phyloP scores from a whole-genome alignment of 2,329 filamentous ascomycete genomes.

The Saccharata proteae region DNA sequence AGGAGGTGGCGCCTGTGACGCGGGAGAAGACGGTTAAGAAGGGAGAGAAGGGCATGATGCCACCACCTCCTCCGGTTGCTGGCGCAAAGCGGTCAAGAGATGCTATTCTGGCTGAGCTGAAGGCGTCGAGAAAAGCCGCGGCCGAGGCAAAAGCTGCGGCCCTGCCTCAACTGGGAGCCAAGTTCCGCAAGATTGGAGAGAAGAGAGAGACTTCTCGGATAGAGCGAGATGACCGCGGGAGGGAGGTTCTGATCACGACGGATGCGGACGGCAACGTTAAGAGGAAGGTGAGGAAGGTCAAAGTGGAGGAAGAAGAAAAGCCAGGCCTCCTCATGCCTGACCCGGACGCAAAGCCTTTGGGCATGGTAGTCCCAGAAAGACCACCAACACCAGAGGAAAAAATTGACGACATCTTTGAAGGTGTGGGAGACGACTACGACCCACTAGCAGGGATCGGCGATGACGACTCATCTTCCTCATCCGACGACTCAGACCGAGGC shows the following conservation, averaged over 20 bases:
- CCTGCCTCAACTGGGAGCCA: slow-evolving; percentile 38
- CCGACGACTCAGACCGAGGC: slow-evolving; percentile 23
- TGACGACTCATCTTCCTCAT: slow-evolving; percentile 33
- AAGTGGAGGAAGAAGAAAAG: slow-evolving; percentile 23
- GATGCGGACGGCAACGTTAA: slow-evolving; percentile 50
- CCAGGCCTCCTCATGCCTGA: slow-evolving; percentile 29
- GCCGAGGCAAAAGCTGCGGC: slow-evolving; percentile 30
- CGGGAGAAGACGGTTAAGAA: slow-evolving; percentile 45
- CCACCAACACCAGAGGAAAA: slow-evolving; percentile 32
- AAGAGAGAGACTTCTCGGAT: slow-evolving; percentile 39
- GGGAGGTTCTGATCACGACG: slow-evolving; percentile 47
- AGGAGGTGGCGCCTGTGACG: slow-evolving; percentile 57
- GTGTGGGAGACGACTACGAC: slow-evolving; percentile 47
- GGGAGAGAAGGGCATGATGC: slow-evolving; percentile 35
- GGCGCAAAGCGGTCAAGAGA: slow-evolving; percentile 43
- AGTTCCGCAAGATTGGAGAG: slow-evolving; percentile 42
- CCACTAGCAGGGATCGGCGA: slow-evolving; percentile 42
- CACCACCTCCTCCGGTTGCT: slow-evolving; percentile 27
- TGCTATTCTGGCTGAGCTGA: slow-evolving; percentile 48
- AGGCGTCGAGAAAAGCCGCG: slow-evolving; percentile 38
- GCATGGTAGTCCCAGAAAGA: slow-evolving; percentile 34
- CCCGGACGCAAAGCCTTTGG: slow-evolving; percentile 36
- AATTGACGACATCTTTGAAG: slow-evolving; percentile 51
- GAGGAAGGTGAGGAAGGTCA: slow-evolving; percentile 45
- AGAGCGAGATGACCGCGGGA: slow-evolving; percentile 42